Evolutionary conservation across 2,329 filamentous ascomycete species (phyloP), one percentile per base, ranked within the genome.

Genomic region (Fusarium pseudonygamai): DNA sequence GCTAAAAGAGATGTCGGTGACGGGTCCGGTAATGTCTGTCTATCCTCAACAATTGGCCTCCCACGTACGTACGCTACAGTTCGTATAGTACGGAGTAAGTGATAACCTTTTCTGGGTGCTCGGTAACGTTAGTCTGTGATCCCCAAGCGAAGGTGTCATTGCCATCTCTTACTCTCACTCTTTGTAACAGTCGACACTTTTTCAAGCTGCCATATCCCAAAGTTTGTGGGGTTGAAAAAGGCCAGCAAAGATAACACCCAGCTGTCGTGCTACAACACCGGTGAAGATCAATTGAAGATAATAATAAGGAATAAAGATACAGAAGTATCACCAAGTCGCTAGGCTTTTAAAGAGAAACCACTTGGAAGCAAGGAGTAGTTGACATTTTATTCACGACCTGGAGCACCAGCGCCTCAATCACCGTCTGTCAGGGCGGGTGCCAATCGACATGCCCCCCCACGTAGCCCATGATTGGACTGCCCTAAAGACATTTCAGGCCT

Each of bases 381-480:
- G 28, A 24, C 57, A 42, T 68, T 72, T 73, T 73, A 65, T 67
- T n/a, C 47, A 28, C 55, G 15, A 40, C 22, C 16, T 22, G 43
- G 49, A 50, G 50, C n/a, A 34, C 24, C 49, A 50, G 67, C 64
- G 64, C 62, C 36, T 40, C 34, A 26, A 71, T 74, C 61, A 53
- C 49, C 63, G 60, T 34, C 62, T 62, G 59, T 59, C 64, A 64
- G 62, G 64, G 53, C 52, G 70, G 74, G 74, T 76, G 75, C 64
- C 71, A 73, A 74, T 72, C 65, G 28, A 56, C 30, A 57, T 36
- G 56, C 69, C 69, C 74, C 75, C 76, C 75, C 74, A 72, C 68
- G 65, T 26, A 53, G 69, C 39, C 15, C 15, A 53, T 78, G 76
- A 78, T 77, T 78, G 75, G 75, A 64, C 49, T 70, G 57, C 63